Base-by-base conservation (phyloP, 1,139 yeast species). In the Geotrichum armillariae region DNA sequence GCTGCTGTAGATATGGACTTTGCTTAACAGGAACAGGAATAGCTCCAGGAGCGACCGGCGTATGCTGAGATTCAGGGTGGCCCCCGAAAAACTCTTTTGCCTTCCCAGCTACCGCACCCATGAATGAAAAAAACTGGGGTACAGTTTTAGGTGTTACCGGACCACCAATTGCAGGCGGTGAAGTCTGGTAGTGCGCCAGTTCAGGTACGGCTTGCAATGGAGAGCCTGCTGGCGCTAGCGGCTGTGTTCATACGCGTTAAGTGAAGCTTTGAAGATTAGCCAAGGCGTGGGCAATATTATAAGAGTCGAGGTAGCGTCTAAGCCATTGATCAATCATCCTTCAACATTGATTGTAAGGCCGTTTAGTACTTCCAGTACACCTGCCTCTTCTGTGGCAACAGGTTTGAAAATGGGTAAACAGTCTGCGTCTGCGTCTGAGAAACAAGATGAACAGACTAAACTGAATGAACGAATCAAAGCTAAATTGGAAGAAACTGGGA, bases 241-340 rank as follows among this genome's bases (percentile, higher is more conserved):
- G 40, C 49, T n/a, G n/a, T n/a, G n/a, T n/a, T 82, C 95, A 0
- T 60, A 66, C 11, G 66, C 76, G 3, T 69, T 86, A 41, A 77
- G 91, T 1, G 69, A 75, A 6, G 83, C 94, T 0, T 72, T 87
- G 34, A 79, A 80, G 0, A 65, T 78, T 1, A 56, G 66, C 4
- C 68, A 69, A 22, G 53, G 70, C 0, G 69, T 80, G 3, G 94
- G 94, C 0, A 73, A 75, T 53, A 70, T 81, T 16, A 68, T 85
- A 3, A 71, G 77, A 2, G 58, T 87, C 8, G 82, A 79, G 56
- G 75, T 80, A 12, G 75, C 84, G 0, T 56, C 70, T 0, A 71
- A 70, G 47, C 73, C 70, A 4, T 57, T 69, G 18, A 58, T 72
- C 1, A 75, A 72, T 50, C 60, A 67, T 9, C 81, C 84, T 0